phyloP scores from a whole-genome alignment of 2,329 filamentous ascomycete species.

The Gaeumannomyces tritici region DNA sequence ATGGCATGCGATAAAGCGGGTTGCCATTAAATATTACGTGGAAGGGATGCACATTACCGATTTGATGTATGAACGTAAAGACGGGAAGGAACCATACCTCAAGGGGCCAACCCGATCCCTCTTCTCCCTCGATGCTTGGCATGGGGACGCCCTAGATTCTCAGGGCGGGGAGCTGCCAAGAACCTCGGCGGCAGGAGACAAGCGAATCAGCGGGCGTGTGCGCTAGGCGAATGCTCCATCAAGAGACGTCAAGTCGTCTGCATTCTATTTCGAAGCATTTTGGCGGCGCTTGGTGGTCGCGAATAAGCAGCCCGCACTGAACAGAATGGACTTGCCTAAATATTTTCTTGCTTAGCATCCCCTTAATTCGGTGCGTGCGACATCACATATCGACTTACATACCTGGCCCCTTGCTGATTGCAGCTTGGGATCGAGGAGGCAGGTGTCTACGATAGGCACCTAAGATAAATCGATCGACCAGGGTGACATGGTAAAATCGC shows the following conservation, averaged over 20 bases:
- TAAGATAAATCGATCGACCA: not conserved
- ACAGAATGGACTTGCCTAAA: too few relatives aligned
- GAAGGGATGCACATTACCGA: not conserved
- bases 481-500: not conserved
- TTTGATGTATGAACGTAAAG: not conserved
- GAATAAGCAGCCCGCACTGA: too few relatives aligned
- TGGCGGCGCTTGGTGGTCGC: too few relatives aligned
- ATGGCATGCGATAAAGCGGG: not conserved
- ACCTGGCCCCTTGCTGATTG: too few relatives aligned
- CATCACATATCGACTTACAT: too few relatives aligned
- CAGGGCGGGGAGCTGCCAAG: not conserved
- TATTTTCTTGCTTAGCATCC: too few relatives aligned
- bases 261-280: not conserved
- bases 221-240: not conserved
- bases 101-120: not conserved
- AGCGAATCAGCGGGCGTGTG: not conserved
- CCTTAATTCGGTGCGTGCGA: too few relatives aligned
- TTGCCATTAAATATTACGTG: not conserved
- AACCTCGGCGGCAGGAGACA: not conserved
- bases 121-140: not conserved
- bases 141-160: too few relatives aligned
- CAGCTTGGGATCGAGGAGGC: too few relatives aligned
- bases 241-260: not conserved
- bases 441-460: too few relatives aligned
- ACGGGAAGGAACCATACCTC: not conserved